Evolutionary conservation across 345 rosid species (phyloP).

Genomic region (Salix exigua): DNA sequence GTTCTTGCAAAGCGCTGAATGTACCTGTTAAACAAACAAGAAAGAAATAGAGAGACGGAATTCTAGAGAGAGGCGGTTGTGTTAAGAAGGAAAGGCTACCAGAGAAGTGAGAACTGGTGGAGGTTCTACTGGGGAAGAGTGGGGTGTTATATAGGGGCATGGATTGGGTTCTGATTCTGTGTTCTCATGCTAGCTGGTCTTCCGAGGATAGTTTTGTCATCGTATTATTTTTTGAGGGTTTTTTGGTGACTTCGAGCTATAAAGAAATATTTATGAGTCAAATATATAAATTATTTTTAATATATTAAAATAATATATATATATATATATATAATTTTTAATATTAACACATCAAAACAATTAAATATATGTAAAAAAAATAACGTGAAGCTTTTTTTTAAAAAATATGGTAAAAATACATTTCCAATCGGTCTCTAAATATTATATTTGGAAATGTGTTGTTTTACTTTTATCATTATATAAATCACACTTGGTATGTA

Average conservation of each 20-base stretch:
- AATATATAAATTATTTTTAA: too few species aligned
- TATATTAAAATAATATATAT: too few species aligned
- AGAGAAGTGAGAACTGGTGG: neutral
- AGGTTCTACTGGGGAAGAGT: neutral
- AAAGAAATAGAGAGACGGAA: neutral
- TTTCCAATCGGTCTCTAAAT: too few species aligned
- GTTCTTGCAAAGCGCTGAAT: conserved; percentile 38
- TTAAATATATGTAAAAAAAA: too few species aligned
- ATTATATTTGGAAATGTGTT: neutral
- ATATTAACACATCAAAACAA: too few species aligned
- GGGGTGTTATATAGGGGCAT: conserved; percentile 10
- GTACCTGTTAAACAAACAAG: neutral
- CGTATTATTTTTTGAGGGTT: neutral
- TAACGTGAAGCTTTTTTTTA: too few species aligned
- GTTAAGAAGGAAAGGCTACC: neutral
- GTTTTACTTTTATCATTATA: neutral
- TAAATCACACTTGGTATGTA: neutral
- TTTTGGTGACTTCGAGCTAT: neutral
- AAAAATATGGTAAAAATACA: too few species aligned
- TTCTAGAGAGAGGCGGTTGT: neutral
- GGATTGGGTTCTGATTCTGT: neutral
- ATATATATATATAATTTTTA: too few species aligned
- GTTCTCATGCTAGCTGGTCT: neutral
- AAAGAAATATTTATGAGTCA: too few species aligned
- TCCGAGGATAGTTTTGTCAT: neutral